phyloP scores from a whole-genome alignment of 2,329 filamentous ascomycete genomes.

The Penicillium sp. region DNA sequence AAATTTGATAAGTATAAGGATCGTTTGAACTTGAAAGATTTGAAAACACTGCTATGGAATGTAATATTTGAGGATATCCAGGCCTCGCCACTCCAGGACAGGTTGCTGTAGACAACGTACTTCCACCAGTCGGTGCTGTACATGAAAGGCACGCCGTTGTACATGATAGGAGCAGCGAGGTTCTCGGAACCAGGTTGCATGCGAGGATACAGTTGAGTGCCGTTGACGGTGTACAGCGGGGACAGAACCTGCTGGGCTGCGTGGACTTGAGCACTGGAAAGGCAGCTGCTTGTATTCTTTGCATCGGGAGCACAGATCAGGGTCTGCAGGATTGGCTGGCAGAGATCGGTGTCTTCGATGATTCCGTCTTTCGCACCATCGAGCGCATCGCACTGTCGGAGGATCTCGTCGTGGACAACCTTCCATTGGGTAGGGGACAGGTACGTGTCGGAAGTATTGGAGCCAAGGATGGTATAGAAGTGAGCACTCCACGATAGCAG shows the following conservation, averaged over 20 bases:
- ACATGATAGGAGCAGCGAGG: slow-evolving; percentile 32
- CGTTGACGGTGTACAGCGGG: slow-evolving; percentile 35
- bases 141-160: slow-evolving; percentile 38
- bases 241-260: slow-evolving; percentile 33
- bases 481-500: slow-evolving; percentile 47
- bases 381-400: slow-evolving; percentile 36
- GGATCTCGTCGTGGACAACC: slow-evolving; percentile 38
- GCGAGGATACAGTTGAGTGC: slow-evolving; percentile 34
- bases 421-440: slow-evolving; percentile 33
- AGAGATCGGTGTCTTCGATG: slow-evolving; percentile 41
- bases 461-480: slow-evolving; percentile 45
- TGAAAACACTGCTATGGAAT: no score
- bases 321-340: slow-evolving; percentile 33
- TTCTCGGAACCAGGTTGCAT: slow-evolving; percentile 39
- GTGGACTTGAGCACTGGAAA: slow-evolving; percentile 33
- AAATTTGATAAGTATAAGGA: no score
- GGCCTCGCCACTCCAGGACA: slow-evolving; percentile 40
- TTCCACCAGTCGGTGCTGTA: slow-evolving; percentile 48
- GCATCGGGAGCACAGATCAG: slow-evolving; percentile 31
- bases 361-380: slow-evolving; percentile 39
- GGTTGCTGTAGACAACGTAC: slow-evolving; percentile 46
- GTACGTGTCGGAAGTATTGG: slow-evolving; percentile 34
- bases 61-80: no score
- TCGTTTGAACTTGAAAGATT: no score
- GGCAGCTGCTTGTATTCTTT: slow-evolving; percentile 26